Percentiles rank a stretch among this genome's conserved stretches.
Evolutionary conservation across 1,284 basidiomycete species (phyloP).

Genomic region (Naganishia sp.): DNA sequence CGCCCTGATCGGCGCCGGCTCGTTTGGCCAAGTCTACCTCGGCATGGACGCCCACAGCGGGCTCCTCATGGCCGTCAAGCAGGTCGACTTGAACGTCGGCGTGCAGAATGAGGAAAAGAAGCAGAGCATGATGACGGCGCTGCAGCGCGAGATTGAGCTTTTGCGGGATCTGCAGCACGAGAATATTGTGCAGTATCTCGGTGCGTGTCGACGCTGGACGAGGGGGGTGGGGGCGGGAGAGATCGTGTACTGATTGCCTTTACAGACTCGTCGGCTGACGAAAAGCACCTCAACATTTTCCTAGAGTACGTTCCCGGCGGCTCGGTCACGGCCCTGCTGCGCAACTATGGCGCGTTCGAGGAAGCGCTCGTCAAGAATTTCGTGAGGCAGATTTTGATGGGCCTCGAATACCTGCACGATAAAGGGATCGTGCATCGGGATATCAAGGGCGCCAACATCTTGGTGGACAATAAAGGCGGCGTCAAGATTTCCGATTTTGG

Average conservation of each 20-base stretch:
- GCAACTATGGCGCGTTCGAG: constrained; percentile 95
- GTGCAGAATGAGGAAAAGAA: constrained; percentile 90
- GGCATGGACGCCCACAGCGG: constrained; percentile 96
- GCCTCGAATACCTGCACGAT: constrained; percentile 89
- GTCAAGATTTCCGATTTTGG: constrained; percentile 99
- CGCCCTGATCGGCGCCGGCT: constrained; percentile 93
- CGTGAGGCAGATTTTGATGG: constrained; percentile 88
- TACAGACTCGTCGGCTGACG: constrained; percentile 82
- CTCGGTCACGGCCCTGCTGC: constrained; percentile 86
- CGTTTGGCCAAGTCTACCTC: constrained; percentile 92
- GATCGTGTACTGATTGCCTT: not conserved
- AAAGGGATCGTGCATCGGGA: constrained; percentile 96
- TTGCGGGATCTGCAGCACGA: constrained; percentile 93
- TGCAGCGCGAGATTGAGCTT: constrained; percentile 94
- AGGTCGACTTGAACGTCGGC: constrained; percentile 90
- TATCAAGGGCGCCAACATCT: constrained; percentile 97
- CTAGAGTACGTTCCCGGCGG: constrained; percentile 98
- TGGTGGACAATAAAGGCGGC: constrained; percentile 97
- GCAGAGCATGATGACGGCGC: constrained; percentile 88
- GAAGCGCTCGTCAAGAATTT: constrained; percentile 93
- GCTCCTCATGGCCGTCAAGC: constrained; percentile 97
- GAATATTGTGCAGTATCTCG: constrained; percentile 97
- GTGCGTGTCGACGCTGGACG: constrained; percentile 57
- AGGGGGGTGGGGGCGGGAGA: too few species aligned
- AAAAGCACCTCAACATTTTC: constrained; percentile 93